A percentile compares a stretch with the other conserved stretches of the same genome.
Evolutionary conservation across 345 rosid genomes (phyloP).

Genomic region (Brassica juncea): DNA sequence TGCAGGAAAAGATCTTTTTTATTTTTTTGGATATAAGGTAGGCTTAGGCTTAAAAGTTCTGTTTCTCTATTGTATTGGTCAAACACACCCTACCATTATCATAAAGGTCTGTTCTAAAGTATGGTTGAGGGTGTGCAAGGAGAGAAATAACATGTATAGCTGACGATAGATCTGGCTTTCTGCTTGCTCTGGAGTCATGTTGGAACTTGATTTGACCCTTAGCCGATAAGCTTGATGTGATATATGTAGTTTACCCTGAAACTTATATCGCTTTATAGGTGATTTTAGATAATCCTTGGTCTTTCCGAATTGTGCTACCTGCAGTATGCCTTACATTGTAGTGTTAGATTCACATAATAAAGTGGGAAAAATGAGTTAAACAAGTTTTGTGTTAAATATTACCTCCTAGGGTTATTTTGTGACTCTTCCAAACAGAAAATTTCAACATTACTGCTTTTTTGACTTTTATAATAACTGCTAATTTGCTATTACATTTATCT

Average conservation of each 20-base stretch:
- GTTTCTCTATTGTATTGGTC: conserved; percentile 12
- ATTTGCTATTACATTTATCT: conserved; percentile 6
- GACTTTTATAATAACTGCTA: neutral
- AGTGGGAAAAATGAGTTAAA: neutral
- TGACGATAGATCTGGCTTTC: conserved; percentile 18
- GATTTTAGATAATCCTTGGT: conserved; percentile 2
- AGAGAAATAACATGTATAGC: conserved; percentile 11
- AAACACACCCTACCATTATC: conserved; percentile 28
- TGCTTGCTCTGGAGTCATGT: conserved; percentile 27
- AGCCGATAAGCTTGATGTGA: conserved; percentile 31
- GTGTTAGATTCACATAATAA: conserved; percentile 2
- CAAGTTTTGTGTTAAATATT: neutral
- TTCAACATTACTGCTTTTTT: neutral
- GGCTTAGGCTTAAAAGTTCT: conserved; percentile 4
- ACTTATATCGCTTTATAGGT: conserved; percentile 4
- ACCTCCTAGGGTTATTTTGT: neutral
- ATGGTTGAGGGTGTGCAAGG: conserved; percentile 7
- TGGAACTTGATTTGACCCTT: conserved; percentile 31
- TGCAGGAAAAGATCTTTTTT: conserved; percentile 17
- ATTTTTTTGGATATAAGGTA: conserved; percentile 10
- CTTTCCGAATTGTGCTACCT: neutral
- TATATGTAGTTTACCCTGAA: conserved; percentile 21
- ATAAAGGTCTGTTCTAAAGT: conserved; percentile 25
- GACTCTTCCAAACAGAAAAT: conserved; percentile 2
- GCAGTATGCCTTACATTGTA: neutral